A percentile compares a stretch with the other conserved stretches of the same genome.
phyloP scores from a whole-genome alignment of 2,329 filamentous ascomycete species.

The Phialophora tarda region DNA sequence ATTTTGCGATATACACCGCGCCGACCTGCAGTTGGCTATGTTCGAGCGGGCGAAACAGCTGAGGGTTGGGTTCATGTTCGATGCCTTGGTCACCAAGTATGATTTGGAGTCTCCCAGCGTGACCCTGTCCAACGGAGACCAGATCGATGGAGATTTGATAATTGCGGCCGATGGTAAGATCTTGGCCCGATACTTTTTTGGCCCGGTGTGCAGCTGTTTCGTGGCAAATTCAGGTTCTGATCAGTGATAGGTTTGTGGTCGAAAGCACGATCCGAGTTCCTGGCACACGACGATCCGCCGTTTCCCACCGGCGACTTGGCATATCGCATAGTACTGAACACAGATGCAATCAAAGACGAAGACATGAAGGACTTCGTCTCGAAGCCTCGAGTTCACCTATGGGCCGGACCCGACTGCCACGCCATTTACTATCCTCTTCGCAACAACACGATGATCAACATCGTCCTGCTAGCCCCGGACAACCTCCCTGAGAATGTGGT shows the following conservation, averaged over 20 bases:
- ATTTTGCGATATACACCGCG: too few species aligned
- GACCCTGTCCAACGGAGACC: too few species aligned
- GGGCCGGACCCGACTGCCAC: conserved; percentile 62
- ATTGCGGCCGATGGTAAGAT: too few species aligned
- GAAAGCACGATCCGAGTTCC: conserved; percentile 52
- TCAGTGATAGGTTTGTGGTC: conserved; percentile 51
- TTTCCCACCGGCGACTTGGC: conserved; percentile 62
- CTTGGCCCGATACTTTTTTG: too few species aligned
- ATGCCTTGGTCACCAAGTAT: too few species aligned
- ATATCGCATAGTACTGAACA: conserved; percentile 59
- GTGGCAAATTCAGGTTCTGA: too few species aligned
- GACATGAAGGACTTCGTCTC: conserved; percentile 54
- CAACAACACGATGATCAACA: conserved; percentile 54
- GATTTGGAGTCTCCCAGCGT: too few species aligned
- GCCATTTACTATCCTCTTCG: conserved; percentile 57
- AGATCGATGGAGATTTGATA: too few species aligned
- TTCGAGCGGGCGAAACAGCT: too few species aligned
- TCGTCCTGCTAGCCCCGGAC: conserved; percentile 56
- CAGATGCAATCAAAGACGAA: conserved; percentile 56
- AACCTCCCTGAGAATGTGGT: conserved; percentile 48
- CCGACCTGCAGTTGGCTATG: too few species aligned
- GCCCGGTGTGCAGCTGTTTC: too few species aligned
- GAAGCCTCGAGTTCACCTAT: conserved; percentile 59
- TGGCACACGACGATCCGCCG: conserved; percentile 53
- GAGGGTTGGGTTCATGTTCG: too few species aligned